Conservation (phyloP, 352 stramenopile genomes). For the Albugo candida region DNA sequence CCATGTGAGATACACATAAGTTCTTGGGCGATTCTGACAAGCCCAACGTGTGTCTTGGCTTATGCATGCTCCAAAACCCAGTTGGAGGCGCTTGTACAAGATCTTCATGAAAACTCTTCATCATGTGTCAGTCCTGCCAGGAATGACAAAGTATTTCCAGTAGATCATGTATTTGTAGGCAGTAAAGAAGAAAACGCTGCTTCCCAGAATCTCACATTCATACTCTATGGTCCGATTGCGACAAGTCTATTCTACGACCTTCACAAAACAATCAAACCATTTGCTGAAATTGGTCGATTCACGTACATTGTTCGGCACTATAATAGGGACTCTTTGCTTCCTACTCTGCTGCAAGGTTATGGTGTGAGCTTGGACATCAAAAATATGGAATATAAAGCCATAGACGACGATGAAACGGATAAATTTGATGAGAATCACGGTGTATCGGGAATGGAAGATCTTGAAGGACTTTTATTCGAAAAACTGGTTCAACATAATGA, state of each 20-base stretch:
- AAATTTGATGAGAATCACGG: constrained; percentile 1
- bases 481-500: not conserved
- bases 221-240: constrained; percentile 72
- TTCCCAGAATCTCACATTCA: constrained; percentile 19
- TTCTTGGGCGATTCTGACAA: constrained; percentile 37
- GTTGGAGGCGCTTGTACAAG: constrained; percentile 14
- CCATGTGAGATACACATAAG: constrained; percentile 23
- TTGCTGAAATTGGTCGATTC: constrained; percentile 31
- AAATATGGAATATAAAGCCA: constrained; percentile 94
- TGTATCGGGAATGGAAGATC: constrained; percentile 16
- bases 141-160: constrained; percentile 42
- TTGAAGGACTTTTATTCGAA: constrained; percentile 5
- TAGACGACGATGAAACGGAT: constrained; percentile 77
- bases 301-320: constrained; percentile 76
- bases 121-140: constrained; percentile 36
- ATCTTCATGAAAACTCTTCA: constrained; percentile 13
- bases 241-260: constrained; percentile 48
- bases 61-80: constrained; percentile 52
- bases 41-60: too few species aligned
- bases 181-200: constrained; percentile 17
- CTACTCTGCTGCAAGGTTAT: constrained; percentile 81
- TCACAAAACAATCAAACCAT: constrained; percentile 32
- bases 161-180: constrained; percentile 23
- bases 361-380: constrained; percentile 88
- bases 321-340: constrained; percentile 30